Evolutionary conservation across 495 filamentous ascomycete genomes (phyloP).

Genomic region (Lepraria neglecta): DNA sequence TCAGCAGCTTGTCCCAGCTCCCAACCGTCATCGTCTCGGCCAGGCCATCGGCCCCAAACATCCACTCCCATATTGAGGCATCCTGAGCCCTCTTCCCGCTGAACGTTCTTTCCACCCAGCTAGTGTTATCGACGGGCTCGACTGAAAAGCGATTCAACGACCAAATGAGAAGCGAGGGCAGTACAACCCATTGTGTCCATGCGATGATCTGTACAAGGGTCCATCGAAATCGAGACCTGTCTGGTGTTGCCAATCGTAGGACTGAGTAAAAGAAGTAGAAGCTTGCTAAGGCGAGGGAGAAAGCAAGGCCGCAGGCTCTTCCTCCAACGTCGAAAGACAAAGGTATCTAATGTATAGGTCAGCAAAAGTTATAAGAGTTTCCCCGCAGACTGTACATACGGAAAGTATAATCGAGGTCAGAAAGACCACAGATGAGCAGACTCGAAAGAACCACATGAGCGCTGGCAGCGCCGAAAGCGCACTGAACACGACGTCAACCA

Average conservation of each 20-base stretch:
- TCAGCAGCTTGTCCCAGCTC: conserved; percentile 79
- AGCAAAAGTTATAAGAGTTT: neutral
- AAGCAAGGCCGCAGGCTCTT: conserved; percentile 85
- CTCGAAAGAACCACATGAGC: conserved; percentile 64
- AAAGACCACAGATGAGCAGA: conserved; percentile 69
- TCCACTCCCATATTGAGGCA: conserved; percentile 66
- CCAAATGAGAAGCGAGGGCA: conserved; percentile 86
- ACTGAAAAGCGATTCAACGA: conserved; percentile 88
- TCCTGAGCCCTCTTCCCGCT: conserved; percentile 57
- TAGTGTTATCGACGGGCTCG: conserved; percentile 61
- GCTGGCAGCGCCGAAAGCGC: conserved; percentile 22
- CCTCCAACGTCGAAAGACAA: conserved; percentile 97
- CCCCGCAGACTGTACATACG: conserved; percentile 36
- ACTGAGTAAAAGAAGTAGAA: conserved; percentile 88
- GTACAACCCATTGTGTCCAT: conserved; percentile 72
- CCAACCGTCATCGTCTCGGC: conserved; percentile 73
- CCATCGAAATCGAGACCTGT: conserved; percentile 64
- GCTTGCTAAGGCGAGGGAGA: conserved; percentile 73
- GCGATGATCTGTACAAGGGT: conserved; percentile 57
- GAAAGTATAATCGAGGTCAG: conserved; percentile 83
- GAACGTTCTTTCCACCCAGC: conserved; percentile 78
- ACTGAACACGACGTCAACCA: conserved; percentile 2
- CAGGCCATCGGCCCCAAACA: conserved; percentile 74
- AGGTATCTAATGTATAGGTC: conserved; percentile 38
- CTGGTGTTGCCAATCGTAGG: conserved; percentile 74